Base-by-base conservation (phyloP, 345 rosid genomes). In the Dimocarpus longan region DNA sequence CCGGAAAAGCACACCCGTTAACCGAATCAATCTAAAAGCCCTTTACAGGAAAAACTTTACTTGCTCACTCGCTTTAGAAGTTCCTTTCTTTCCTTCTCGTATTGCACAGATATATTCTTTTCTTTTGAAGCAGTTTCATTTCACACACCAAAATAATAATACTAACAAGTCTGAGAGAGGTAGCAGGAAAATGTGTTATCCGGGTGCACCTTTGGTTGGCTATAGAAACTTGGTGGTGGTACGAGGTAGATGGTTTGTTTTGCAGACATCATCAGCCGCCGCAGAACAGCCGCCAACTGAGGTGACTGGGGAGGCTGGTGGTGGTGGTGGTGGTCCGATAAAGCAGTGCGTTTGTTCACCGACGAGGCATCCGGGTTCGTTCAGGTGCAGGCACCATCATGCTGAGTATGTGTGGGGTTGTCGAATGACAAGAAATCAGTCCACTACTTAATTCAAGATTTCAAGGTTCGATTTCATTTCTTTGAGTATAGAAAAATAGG, bases 331-430 rank as follows among this genome's bases (percentile, higher is more conserved):
- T 7, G 59, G 85, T 52, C 72, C 79, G 43, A 80, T 63, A 68
- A 88, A 84, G 89, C 64, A 24, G 80, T 93, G 97, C 42, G 56
- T 89, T 6, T 95, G 97, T 81, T 93, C 97, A 9, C 97, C 97
- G 6, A 87, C 95, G 7, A 84, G 37, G 80, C 98, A 95, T 68
- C 92, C 94, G 0, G 90, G 98, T 26, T 93, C 98, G 9, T 93
- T 94, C 81, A 80, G 91, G 83, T 93, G 96, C 85, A 86, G 97
- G 89, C 82, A 83, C 71, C 97, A 95, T 79, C 93, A 80, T 16
- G 82, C 76, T 13, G 87, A 82, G 46, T 90, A 88, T 66, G 86
- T 64, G 56, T 91, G 94, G 97, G 80, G 85, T 32, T 76, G 80
- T 44, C 68, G 84, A 54, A 5, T 28, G 24, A 21, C 12, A 11